Evolutionary conservation across 305 asterid species (phyloP).

Genomic region (Rubia balearica): DNA sequence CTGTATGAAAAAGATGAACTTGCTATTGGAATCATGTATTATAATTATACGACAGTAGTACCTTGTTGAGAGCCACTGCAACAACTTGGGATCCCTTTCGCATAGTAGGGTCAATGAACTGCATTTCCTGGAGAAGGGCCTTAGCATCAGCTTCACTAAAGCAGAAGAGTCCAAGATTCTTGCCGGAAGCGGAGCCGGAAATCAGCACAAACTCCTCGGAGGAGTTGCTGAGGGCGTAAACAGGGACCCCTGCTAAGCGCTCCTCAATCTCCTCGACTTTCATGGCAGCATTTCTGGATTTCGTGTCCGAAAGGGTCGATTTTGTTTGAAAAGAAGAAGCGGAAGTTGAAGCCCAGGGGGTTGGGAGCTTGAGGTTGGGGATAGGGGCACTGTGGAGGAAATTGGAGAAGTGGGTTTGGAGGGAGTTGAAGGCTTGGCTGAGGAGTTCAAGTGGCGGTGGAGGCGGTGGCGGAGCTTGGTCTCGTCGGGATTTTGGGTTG

Average conservation of each 20-base stretch:
- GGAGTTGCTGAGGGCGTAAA: constrained; percentile 64
- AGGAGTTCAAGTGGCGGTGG: constrained; percentile 32
- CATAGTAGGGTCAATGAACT: constrained; percentile 55
- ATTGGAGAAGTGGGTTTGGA: constrained; percentile 53
- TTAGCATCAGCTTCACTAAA: constrained; percentile 70
- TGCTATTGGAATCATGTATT: not conserved
- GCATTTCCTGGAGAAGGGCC: constrained; percentile 58
- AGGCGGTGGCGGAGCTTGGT: constrained; percentile 9
- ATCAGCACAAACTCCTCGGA: constrained; percentile 69
- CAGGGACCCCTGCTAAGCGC: constrained; percentile 83
- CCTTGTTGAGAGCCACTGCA: constrained; percentile 78
- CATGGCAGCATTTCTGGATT: constrained; percentile 23
- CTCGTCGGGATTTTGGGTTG: constrained; percentile 19
- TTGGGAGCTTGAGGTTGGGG: constrained; percentile 12
- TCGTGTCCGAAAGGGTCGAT: constrained; percentile 12
- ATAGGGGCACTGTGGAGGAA: constrained; percentile 31
- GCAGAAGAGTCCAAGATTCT: constrained; percentile 69
- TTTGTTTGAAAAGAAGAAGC: constrained; percentile 7
- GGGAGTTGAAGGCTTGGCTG: constrained; percentile 47
- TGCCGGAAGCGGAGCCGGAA: constrained; percentile 47
- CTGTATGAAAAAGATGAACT: not conserved
- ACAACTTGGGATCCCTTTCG: constrained; percentile 62
- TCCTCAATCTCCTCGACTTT: constrained; percentile 54
- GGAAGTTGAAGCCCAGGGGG: constrained; percentile 23
- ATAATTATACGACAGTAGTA: constrained; percentile 10